Evolutionary conservation across 2,329 filamentous ascomycete genomes (phyloP), one percentile per base, ranked within the genome.

Genomic region (Gaeumannomyces sp.): DNA sequence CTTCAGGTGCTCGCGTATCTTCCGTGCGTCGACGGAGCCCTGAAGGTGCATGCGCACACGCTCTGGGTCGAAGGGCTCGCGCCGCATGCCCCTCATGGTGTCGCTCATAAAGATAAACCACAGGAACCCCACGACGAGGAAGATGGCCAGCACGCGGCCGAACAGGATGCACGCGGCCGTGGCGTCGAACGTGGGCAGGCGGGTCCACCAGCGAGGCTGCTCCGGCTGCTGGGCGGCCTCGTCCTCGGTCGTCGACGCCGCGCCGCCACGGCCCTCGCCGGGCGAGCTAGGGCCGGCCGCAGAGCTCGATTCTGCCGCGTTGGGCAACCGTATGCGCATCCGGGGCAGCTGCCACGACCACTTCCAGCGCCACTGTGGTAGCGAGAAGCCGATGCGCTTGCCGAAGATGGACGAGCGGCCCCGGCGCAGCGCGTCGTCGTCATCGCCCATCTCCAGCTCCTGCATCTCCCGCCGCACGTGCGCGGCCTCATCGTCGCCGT

Each of bases 31-130:
- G 69, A 96, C 85, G 70, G 86, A 87, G 61, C 83, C 81, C 74
- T 95, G 87, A 31, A 96, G 84, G 76, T 89, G 91, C 65, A 85
- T 81, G 65, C 92, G 87, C 65, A 98, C 86, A 67, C 87, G 89
- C 72, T 97, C 92, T 2, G 93, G 89, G 70, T 95, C 90, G 75
- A 94, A 96, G 71, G 90, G 81, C 62, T 85, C 85, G 66, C 83
- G 78, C 35, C 82, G 84, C 69, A 89, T 84, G 70, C 82, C 81
- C 56, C 86, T 86, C 72, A 97, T 92, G 57, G 97, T 76, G 76
- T 96, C 91, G 73, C 91, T 92, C 67, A 93, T 85, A 73, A 98
- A 93, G 62, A 98, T 81, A 64, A 94, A 79, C 76, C 96, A 98
- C 59, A 97, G 81, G 67, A 96, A 83, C 25, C 86, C 85, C 60